phyloP scores from a whole-genome alignment of 352 stramenopile species.

The Pythium phragmitis region DNA sequence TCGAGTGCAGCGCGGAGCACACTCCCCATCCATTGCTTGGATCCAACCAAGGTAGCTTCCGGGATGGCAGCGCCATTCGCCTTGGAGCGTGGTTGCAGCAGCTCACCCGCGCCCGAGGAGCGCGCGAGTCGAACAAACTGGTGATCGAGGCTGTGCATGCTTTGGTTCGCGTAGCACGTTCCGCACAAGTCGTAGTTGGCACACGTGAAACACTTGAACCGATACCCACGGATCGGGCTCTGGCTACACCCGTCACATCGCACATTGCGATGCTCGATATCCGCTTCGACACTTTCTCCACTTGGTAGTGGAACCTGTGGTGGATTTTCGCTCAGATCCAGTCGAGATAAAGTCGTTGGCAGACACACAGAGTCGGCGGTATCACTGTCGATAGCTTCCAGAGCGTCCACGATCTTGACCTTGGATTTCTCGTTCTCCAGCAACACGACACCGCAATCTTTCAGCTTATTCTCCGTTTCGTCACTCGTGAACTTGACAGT shows the following conservation, averaged over 20 bases:
- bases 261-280: conserved; percentile 64
- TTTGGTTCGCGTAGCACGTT: conserved; percentile 57
- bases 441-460: conserved; percentile 46
- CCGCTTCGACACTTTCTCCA: conserved; percentile 1
- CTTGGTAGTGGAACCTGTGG: background rate
- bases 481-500: conserved; percentile 15
- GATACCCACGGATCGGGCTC: conserved; percentile 59
- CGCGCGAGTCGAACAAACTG: conserved; percentile 62
- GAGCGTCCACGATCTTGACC: conserved; percentile 46
- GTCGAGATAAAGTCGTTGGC: background rate
- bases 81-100: conserved; percentile 59
- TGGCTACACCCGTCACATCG: conserved; percentile 78
- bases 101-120: conserved; percentile 44
- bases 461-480: conserved; percentile 21
- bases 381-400: conserved; percentile 25
- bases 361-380: conserved; percentile 7
- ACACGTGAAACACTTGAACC: conserved; percentile 78
- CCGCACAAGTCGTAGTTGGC: conserved; percentile 77
- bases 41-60: conserved; percentile 54
- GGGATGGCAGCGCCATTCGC: conserved; percentile 43
- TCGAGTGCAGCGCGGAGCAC: conserved; percentile 45
- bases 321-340: conserved; percentile 9
- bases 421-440: conserved; percentile 44
- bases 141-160: conserved; percentile 60
- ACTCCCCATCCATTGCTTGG: conserved; percentile 63